Evolutionary conservation across 352 stramenopile genomes (phyloP), one percentile per base, ranked within the genome.

Genomic region (Globisporangium camurandrum): DNA sequence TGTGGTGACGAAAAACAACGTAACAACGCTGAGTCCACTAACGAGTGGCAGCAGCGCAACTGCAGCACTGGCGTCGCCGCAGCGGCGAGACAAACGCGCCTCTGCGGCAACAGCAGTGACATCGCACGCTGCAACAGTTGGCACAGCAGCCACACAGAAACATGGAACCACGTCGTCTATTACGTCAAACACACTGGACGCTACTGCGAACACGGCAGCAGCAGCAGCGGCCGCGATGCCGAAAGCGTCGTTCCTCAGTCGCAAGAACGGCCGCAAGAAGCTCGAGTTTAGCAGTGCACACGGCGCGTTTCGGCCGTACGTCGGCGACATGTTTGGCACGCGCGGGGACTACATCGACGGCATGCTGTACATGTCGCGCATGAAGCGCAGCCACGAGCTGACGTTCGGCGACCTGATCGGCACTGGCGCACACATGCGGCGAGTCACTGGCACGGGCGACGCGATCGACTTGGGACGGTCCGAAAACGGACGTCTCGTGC

Each of bases 291-390:
- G 39, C 24, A 75, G 49, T 16, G 62, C 44, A 14, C 55, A n/a
- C 1, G 62, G 81, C 22, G 49, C 75, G 7, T 71, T 93, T 5
- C 67, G 69, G 30, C 72, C 70, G 33, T 93, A 93, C 62, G 40
- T 69, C 7, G 83, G 83, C 12, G 81, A 93, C 51, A 80, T 88
- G 54, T 93, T 93, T 47, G 55, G 78, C 22, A 92, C 81, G 4
- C 63, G 81, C 5, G 83, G 83, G 4, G 77, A 92, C 17, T 93
- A 93, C 56, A 71, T 92, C 20, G 81, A 93, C 4, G 83, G 83
- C 3, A 85, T 92, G 74, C 45, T 93, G 12, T 93, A 93, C 56
- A 92, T 92, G 78, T 88, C 78, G 6, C 75, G 81, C 34, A 93
- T 93, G 83, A 88, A 89, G 57, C 66, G 67, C 22, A 86, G 69